These are phyloP conservation scores for Jackrogersella multiformis DNA, from an alignment of 495 filamentous ascomycete species.

Conservation along the genomic window DNA sequence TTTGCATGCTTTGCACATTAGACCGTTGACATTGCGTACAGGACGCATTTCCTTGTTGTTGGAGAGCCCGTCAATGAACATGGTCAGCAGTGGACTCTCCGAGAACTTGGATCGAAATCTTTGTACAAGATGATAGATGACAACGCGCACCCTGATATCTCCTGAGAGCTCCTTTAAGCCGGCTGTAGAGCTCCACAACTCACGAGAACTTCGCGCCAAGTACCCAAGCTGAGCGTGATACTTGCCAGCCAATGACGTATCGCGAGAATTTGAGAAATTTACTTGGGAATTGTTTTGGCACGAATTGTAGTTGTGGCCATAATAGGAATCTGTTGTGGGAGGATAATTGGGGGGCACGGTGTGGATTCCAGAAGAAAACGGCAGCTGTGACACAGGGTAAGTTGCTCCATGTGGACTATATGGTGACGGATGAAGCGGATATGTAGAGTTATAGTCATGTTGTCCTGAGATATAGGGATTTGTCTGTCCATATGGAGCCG, in stretches of 20 bases:
- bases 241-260: slow-evolving; percentile 42
- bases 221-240: slow-evolving; percentile 66
- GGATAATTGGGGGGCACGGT: slow-evolving; percentile 24
- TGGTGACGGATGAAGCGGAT: slow-evolving; percentile 36
- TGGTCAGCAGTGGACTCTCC: slow-evolving; percentile 62
- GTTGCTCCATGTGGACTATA: slow-evolving; percentile 41
- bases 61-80: slow-evolving; percentile 73
- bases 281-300: slow-evolving; percentile 33
- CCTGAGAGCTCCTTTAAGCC: slow-evolving; percentile 70
- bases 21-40: slow-evolving; percentile 70
- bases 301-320: slow-evolving; percentile 43
- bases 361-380: slow-evolving; percentile 22
- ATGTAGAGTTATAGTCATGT: slow-evolving; percentile 44
- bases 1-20: slow-evolving; percentile 70
- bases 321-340: slow-evolving; percentile 14
- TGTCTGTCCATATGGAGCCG: slow-evolving; percentile 7
- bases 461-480: slow-evolving; percentile 41
- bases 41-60: slow-evolving; percentile 71
- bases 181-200: slow-evolving; percentile 68
- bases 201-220: slow-evolving; percentile 65
- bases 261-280: slow-evolving; percentile 25
- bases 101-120: slow-evolving; percentile 64
- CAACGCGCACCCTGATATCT: slow-evolving; percentile 68
- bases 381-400: not conserved
- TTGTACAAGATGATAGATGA: slow-evolving; percentile 68